Evolutionary conservation across 108 stramenopile species (phyloP).

Genomic region (Pseudonitzschia pungens): DNA sequence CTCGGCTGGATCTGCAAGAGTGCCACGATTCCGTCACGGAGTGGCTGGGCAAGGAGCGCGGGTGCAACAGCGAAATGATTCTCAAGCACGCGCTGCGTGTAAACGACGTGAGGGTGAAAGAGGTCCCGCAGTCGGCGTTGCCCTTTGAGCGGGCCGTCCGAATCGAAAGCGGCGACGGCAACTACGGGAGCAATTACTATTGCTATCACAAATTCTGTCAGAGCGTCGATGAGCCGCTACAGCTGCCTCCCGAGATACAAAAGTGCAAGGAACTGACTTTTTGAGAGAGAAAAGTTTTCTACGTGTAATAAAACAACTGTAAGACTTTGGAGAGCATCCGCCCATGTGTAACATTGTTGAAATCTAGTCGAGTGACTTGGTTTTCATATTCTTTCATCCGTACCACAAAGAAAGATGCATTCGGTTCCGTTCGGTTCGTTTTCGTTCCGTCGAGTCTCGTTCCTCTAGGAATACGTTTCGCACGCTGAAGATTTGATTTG

Average conservation of each 20-base stretch:
- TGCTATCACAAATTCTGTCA: conserved; percentile 22
- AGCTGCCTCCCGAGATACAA: neutral
- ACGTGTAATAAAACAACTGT: too few species aligned
- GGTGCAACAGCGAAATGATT: conserved; percentile 21
- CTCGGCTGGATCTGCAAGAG: neutral
- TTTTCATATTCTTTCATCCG: too few species aligned
- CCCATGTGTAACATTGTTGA: too few species aligned
- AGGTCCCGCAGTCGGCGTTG: conserved; percentile 6
- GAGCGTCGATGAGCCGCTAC: conserved; percentile 6
- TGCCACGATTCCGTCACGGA: conserved; percentile 1
- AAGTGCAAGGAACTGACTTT: conserved; percentile 14
- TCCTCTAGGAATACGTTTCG: too few species aligned
- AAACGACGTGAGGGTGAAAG: neutral
- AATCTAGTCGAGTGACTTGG: too few species aligned
- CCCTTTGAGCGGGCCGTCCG: conserved; percentile 16
- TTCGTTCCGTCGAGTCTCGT: too few species aligned
- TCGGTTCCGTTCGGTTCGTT: too few species aligned
- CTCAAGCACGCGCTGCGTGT: neutral
- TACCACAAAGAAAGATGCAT: too few species aligned
- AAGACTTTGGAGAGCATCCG: too few species aligned
- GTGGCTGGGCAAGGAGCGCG: conserved; percentile 5
- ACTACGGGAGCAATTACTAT: neutral
- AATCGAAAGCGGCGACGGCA: neutral
- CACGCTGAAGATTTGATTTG: too few species aligned
- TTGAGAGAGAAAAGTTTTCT: too few species aligned